Conservation (phyloP, 2,329 filamentous ascomycete species). For the Aotearoamyces nothofagi region DNA sequence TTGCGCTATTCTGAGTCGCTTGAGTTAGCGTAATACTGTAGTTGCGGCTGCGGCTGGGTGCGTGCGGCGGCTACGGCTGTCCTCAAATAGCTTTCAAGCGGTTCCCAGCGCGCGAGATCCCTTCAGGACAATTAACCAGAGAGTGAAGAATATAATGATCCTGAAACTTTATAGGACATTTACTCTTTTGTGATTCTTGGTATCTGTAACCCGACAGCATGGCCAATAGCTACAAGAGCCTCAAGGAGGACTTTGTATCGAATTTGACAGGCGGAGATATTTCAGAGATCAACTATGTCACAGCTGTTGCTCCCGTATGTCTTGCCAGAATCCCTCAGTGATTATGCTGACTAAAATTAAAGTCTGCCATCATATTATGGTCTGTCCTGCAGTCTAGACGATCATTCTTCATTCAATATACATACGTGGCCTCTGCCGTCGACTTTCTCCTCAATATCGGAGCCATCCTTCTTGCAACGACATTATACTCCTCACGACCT, state of each 20-base stretch:
- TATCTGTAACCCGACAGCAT: conserved; percentile 8
- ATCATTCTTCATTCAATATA: conserved; percentile 69
- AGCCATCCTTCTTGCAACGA: conserved; percentile 70
- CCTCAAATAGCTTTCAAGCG: too few relatives aligned
- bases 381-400: conserved; percentile 74
- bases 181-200: too few relatives aligned
- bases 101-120: too few relatives aligned
- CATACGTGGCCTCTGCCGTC: conserved; percentile 47
- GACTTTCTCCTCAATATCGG: conserved; percentile 84
- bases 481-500: conserved; percentile 65
- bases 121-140: background rate
- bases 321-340: conserved; percentile 7
- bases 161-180: too few relatives aligned
- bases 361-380: conserved; percentile 79
- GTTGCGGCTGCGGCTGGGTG: too few relatives aligned
- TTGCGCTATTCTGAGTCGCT: too few relatives aligned
- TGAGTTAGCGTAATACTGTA: too few relatives aligned
- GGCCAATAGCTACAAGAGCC: conserved; percentile 61
- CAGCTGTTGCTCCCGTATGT: conserved; percentile 69
- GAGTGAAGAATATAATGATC: too few relatives aligned
- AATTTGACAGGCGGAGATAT: conserved; percentile 73
- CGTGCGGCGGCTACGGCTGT: too few relatives aligned
- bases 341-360: conserved; percentile 8
- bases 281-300: conserved; percentile 75
- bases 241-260: conserved; percentile 93